phyloP scores from a whole-genome alignment of 2,329 filamentous ascomycete genomes.

The Neofusicoccum umdonicola region DNA sequence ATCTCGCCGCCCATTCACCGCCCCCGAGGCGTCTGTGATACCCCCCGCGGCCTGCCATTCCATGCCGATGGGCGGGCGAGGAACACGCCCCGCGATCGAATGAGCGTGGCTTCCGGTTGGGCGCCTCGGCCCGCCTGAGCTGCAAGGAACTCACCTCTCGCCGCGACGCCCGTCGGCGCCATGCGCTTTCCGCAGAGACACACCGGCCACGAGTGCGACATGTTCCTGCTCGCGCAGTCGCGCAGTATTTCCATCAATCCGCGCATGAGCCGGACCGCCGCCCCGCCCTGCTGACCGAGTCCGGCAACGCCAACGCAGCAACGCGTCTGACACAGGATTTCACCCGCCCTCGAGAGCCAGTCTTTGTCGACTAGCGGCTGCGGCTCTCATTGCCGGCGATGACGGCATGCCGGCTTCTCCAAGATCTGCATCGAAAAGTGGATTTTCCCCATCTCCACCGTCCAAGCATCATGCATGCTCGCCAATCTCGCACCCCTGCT shows the following conservation, averaged over 20 bases:
- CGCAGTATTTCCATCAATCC: neutral
- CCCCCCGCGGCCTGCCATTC: neutral
- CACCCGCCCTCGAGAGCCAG: neutral
- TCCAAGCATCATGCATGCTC: conserved; percentile 3
- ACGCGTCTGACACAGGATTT: neutral
- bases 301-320: neutral
- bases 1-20: neutral
- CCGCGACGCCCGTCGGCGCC: neutral
- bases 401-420: neutral
- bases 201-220: neutral
- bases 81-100: neutral
- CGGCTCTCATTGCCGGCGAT: neutral
- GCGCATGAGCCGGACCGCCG: neutral
- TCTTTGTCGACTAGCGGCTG: neutral
- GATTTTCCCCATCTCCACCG: conserved; percentile 13
- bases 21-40: neutral
- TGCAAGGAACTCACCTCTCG: neutral
- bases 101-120: neutral
- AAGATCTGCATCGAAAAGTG: conserved; percentile 7
- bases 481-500: neutral
- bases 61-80: neutral
- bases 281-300: neutral
- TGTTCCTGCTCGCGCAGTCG: neutral
- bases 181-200: neutral
- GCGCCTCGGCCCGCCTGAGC: neutral